Conservation (phyloP, 192 early-diverging fungal species). For the Mortierella antarctica region DNA sequence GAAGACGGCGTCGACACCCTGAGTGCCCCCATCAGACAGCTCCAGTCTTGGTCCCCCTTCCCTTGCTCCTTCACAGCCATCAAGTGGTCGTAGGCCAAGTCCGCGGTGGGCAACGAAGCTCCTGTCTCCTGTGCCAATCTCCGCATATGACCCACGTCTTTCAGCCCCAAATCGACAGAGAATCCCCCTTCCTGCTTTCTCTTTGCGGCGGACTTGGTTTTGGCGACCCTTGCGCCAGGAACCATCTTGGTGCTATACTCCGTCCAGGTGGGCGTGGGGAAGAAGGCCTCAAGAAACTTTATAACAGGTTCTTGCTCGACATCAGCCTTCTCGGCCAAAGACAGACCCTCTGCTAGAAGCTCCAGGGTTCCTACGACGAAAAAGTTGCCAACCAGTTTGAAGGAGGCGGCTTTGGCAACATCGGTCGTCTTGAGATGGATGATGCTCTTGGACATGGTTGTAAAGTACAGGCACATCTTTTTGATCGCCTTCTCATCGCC, state of each 20-base stretch:
- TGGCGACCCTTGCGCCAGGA: constrained; percentile 16
- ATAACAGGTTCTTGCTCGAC: constrained; percentile 62
- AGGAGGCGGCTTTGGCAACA: constrained; percentile 52
- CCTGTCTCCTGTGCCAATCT: constrained; percentile 47
- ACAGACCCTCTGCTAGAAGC: constrained; percentile 71
- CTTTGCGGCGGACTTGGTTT: neutral
- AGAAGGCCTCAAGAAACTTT: constrained; percentile 62
- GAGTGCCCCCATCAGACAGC: constrained; percentile 14
- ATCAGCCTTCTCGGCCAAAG: constrained; percentile 63
- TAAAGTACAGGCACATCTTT: constrained; percentile 41
- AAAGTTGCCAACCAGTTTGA: constrained; percentile 79
- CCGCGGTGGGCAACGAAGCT: constrained; percentile 49
- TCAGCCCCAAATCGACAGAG: constrained; percentile 49
- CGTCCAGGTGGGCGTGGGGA: constrained; percentile 57
- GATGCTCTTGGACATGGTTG: constrained; percentile 22
- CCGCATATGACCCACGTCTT: constrained; percentile 60
- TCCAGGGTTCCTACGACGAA: constrained; percentile 68
- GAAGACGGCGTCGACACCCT: constrained; percentile 7
- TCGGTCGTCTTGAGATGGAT: constrained; percentile 64
- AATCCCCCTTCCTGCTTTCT: constrained; percentile 51
- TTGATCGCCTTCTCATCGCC: constrained; percentile 49
- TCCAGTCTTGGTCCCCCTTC: constrained; percentile 36
- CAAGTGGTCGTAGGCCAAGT: constrained; percentile 39
- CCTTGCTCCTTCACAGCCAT: constrained; percentile 10
- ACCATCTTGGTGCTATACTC: constrained; percentile 62